phyloP scores from a whole-genome alignment of 306 rosid species.

The Cucurbita ficifolia region DNA sequence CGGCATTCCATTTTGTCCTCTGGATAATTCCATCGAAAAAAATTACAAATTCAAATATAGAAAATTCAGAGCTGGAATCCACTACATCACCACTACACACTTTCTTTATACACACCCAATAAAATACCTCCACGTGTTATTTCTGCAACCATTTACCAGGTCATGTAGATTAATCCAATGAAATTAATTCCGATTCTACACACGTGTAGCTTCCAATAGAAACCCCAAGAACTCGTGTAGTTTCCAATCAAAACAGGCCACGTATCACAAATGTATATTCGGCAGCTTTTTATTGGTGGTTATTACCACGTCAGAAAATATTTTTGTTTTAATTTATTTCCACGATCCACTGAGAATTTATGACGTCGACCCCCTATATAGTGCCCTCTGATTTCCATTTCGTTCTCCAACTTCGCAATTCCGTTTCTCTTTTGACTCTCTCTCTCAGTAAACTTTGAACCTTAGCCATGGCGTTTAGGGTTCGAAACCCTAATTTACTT shows the following conservation, averaged over 20 bases:
- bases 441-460: not conserved
- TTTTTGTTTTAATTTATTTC: not conserved
- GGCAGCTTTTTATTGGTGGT: not conserved
- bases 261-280: not conserved
- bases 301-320: not conserved
- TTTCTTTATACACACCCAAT: not conserved
- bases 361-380: slow-evolving; percentile 2
- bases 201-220: not conserved
- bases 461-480: slow-evolving; percentile 65
- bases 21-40: not conserved
- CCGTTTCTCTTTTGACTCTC: slow-evolving; percentile 5
- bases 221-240: slow-evolving; percentile 9
- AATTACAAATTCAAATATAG: not conserved
- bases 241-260: not conserved
- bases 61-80: not conserved
- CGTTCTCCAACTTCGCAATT: not conserved
- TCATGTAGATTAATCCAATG: not conserved
- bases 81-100: not conserved
- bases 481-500: slow-evolving; percentile 45
- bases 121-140: not conserved
- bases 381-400: not conserved
- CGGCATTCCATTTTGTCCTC: not conserved
- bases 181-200: not conserved
- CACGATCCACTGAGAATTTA: not conserved
- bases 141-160: not conserved